Evolutionary conservation across 2,329 filamentous ascomycete species (phyloP), one percentile per base, ranked within the genome.

Genomic region (Cytospora schulzeri): DNA sequence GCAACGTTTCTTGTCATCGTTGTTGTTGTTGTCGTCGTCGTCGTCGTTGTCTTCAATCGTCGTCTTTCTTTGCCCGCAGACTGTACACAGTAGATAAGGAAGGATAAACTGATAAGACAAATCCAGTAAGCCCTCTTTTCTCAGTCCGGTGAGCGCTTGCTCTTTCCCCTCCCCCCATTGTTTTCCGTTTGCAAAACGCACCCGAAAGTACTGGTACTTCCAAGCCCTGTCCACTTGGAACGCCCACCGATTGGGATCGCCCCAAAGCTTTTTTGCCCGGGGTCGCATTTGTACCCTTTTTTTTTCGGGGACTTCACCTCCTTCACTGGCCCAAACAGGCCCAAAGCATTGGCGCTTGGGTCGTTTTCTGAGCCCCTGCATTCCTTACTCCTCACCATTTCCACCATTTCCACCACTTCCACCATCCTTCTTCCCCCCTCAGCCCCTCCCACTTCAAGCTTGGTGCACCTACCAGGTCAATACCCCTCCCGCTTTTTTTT

Each of bases 241-340:
- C 26, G 58, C 65, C 55, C 65, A 66, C 62, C 65, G 57, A 66
- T 62, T 65, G 63, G 54, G 61, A 45, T 48, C 62, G 52, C 58
- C 64, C 65, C 65, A 66, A 65, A 56, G 58, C 57, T 65, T 61
- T 65, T 66, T 59, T 33, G 45, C 48, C 55, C 58, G 62, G 62
- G 65, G 59, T 60, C 48, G 38, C 52, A 52, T 29, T 57, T 50
- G 53, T 57, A 55, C 61, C 64, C 35, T 52, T 31, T 31, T 55
- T 48, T 52, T 55, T 60, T 56, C 51, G 61, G 53, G 29, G 14
- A 35, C 14, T 35, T 35, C 33, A 33, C 31, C 8, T 11, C 26
- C 14, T 33, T 28, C 14, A 35, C 29, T 31, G 50, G 50, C 59
- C 33, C 51, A 62, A 29, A 7, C 41, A 8, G 19, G 35, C 59